A percentile compares a stretch with the other conserved stretches of the same genome.
These are phyloP conservation scores for Pleurostoma richardsiae DNA, from an alignment of 2,329 filamentous ascomycete species.

Conservation along the genomic window DNA sequence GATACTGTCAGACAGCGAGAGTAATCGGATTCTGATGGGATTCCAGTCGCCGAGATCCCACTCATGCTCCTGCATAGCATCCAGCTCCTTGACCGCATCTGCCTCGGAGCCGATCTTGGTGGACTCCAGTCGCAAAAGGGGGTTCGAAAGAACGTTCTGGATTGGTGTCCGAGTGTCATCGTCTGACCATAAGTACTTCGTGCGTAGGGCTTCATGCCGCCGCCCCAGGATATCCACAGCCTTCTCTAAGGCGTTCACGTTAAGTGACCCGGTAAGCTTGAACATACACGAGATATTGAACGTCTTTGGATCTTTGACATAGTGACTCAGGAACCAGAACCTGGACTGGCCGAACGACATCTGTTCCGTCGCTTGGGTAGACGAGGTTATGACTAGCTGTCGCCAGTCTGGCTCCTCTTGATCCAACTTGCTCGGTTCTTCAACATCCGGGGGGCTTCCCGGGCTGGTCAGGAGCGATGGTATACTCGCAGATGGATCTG, in stretches of 20 bases:
- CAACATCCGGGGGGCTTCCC: neutral
- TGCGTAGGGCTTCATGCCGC: constrained; percentile 27
- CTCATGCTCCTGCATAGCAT: constrained; percentile 23
- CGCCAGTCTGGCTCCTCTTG: neutral
- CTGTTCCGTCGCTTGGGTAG: constrained; percentile 7
- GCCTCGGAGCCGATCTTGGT: constrained; percentile 12
- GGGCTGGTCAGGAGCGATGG: neutral
- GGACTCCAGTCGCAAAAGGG: constrained; percentile 18
- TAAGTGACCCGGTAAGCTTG: constrained; percentile 23
- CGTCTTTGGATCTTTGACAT: constrained; percentile 27
- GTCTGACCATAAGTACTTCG: constrained; percentile 19
- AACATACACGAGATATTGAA: constrained; percentile 30
- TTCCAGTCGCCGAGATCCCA: constrained; percentile 32
- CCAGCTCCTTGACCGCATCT: constrained; percentile 13
- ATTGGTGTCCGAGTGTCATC: constrained; percentile 5
- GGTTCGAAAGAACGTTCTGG: constrained; percentile 17
- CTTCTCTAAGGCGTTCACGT: constrained; percentile 17
- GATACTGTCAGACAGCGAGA: constrained; percentile 21
- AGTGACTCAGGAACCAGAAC: constrained; percentile 30
- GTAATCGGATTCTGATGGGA: constrained; percentile 23
- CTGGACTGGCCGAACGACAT: constrained; percentile 32
- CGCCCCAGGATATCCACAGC: constrained; percentile 24
- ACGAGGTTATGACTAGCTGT: neutral
- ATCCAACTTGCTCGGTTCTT: neutral
- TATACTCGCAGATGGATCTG: too few species aligned